Percentiles rank a stretch among this genome's conserved stretches.
phyloP scores from a whole-genome alignment of 495 filamentous ascomycete species.

The Thozetella sp. region DNA sequence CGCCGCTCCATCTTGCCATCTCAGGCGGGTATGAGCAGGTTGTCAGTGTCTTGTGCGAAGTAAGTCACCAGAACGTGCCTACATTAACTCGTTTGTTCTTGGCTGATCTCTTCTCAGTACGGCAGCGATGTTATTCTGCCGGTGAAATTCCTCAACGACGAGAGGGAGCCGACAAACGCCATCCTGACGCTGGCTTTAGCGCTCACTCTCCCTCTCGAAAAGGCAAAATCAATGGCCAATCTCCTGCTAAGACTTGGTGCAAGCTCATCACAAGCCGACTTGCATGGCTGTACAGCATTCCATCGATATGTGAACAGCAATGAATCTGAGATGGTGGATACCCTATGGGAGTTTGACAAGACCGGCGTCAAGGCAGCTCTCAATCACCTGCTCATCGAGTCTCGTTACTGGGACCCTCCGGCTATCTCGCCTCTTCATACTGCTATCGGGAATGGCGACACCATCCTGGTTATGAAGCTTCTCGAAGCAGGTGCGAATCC shows the following conservation, averaged over 20 bases:
- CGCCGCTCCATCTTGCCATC: constrained; percentile 78
- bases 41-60: constrained; percentile 68
- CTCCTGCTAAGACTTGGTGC: constrained; percentile 71
- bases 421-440: constrained; percentile 33
- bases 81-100: no score
- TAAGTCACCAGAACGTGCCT: no score
- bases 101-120: no score
- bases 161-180: constrained; percentile 53
- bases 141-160: constrained; percentile 56
- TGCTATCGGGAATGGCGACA: constrained; percentile 31
- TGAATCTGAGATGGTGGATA: constrained; percentile 54
- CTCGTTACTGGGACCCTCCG: no score
- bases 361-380: constrained; percentile 62
- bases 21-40: constrained; percentile 65
- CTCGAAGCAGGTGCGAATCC: constrained; percentile 39
- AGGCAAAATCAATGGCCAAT: constrained; percentile 59
- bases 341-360: constrained; percentile 58
- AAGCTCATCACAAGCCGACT: constrained; percentile 71
- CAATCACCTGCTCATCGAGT: constrained; percentile 56
- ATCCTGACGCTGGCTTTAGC: constrained; percentile 68
- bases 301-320: constrained; percentile 53
- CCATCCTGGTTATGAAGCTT: constrained; percentile 35
- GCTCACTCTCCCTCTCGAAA: constrained; percentile 56
- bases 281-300: constrained; percentile 57
- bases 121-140: constrained; percentile 75